A percentile compares a stretch with the other conserved stretches of the same genome.
These are phyloP conservation scores for Tylopilus rubrobrunneus DNA, from an alignment of 768 basidiomycete genomes.

Conservation along the genomic window DNA sequence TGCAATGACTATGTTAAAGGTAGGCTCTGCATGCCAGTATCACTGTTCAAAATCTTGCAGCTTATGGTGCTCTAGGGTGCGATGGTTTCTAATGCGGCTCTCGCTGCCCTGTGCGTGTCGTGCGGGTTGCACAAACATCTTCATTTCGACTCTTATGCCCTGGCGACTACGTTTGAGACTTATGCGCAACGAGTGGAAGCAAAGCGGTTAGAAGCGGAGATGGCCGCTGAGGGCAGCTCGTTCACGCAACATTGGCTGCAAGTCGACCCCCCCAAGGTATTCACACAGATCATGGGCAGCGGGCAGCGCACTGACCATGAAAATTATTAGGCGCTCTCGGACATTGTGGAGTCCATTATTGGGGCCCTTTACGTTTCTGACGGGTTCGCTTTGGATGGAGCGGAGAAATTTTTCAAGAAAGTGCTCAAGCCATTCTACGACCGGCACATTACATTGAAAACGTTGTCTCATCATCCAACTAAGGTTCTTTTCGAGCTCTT, in stretches of 20 bases:
- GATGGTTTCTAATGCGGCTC: constrained; percentile 80
- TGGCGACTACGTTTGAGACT: constrained; percentile 46
- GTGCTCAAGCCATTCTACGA: constrained; percentile 77
- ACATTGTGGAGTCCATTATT: constrained; percentile 75
- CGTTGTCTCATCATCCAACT: constrained; percentile 73
- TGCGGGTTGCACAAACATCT: constrained; percentile 63
- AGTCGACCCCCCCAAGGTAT: constrained; percentile 74
- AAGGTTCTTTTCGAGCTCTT: constrained; percentile 70
- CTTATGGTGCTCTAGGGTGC: constrained; percentile 49
- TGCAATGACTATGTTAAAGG: constrained; percentile 77
- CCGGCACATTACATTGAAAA: constrained; percentile 66
- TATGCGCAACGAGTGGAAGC: constrained; percentile 50
- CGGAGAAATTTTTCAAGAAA: constrained; percentile 61
- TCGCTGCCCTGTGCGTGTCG: constrained; percentile 73
- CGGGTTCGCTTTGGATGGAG: constrained; percentile 57
- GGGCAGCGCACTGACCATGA: constrained; percentile 3
- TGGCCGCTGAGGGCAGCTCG: constrained; percentile 44
- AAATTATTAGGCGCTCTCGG: constrained; percentile 60
- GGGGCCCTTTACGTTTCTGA: constrained; percentile 81
- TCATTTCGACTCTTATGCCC: constrained; percentile 50
- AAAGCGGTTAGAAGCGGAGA: constrained; percentile 47
- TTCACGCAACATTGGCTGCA: constrained; percentile 79
- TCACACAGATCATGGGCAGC: background rate
- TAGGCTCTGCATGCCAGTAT: constrained; percentile 16
- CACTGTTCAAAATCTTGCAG: background rate